Evolutionary conservation across 2,329 filamentous ascomycete genomes (phyloP), one percentile per base, ranked within the genome.

Genomic region (Pseudocercospora musae): DNA sequence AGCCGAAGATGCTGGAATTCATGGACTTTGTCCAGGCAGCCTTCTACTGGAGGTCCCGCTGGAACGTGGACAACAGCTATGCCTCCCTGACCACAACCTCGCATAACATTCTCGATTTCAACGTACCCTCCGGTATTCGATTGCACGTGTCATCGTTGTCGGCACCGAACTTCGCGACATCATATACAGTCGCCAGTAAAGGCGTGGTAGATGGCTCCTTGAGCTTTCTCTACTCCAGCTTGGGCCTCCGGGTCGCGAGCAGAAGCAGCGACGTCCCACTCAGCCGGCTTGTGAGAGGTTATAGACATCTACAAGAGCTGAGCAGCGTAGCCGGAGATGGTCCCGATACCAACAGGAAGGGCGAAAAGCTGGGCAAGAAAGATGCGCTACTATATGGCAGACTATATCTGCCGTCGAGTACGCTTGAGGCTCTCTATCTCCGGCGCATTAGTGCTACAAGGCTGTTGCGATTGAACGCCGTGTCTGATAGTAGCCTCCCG

Each of bases 161-260:
- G 7, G 93, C 93, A 18, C 89, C 92, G 8, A 92, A 96, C 76
- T 97, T 98, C 72, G 94, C 93, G 23, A 96, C 93, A 15, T 94
- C 92, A 40, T 99, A 99, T 78, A 90, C 91, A 46, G 85, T 99
- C 49, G 92, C 92, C 64, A 96, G 89, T 46, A 85, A 96, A 15
- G 95, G 94, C 63, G 84, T 96, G 37, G 93, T 99, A 57, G 94
- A 98, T 79, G 95, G 95, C 75, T 96, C 92, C n/a, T 85, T 99
- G 61, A 96, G 93, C 13, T 99, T 98, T 78, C 86, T 99, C 58
- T 98, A 96, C 80, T 96, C 92, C 54, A 96, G 92, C 2, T 83
- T 95, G 8, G 88, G 92, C 11, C 84, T 98, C 60, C 79, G 82
- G 42, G 82, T 88, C 20, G 78, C 79, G 66, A 92, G 82, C 76